Conservation (phyloP, 257 asterid species). For the Nicotiana sylvestris region DNA sequence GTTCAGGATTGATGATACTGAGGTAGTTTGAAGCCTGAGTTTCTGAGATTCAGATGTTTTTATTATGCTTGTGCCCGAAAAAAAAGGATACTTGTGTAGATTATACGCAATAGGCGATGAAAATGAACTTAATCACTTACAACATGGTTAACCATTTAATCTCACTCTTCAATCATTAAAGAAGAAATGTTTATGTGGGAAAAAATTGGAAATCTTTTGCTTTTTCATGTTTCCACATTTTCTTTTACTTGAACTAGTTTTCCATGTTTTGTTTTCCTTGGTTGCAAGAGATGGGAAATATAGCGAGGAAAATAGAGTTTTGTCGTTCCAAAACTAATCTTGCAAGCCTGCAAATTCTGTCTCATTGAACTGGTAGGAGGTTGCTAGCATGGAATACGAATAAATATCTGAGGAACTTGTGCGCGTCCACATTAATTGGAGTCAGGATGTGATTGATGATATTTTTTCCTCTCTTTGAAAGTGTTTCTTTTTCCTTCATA, state of each 20-base stretch:
- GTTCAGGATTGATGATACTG: conserved; percentile 79
- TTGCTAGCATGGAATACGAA: not conserved
- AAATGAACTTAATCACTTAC: not conserved
- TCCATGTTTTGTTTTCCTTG: not conserved
- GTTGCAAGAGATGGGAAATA: not conserved
- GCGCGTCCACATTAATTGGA: not conserved
- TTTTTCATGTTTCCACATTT: not conserved
- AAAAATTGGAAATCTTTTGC: too few relatives aligned
- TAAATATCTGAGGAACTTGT: not conserved
- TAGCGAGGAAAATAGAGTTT: not conserved
- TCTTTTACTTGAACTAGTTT: not conserved
- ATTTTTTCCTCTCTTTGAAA: not conserved
- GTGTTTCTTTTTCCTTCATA: conserved; percentile 1
- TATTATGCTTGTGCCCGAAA: not conserved
- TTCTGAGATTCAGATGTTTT: not conserved
- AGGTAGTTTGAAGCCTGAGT: conserved; percentile 34
- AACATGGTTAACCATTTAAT: not conserved
- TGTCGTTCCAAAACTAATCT: not conserved
- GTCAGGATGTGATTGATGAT: not conserved
- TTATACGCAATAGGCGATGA: not conserved
- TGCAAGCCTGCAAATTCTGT: not conserved
- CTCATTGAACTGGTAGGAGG: not conserved
- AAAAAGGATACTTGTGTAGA: not conserved
- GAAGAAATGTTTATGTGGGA: not conserved
- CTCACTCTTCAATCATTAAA: not conserved